phyloP scores from a whole-genome alignment of 2,329 filamentous ascomycete species.

The Dactylellina haptotyla region DNA sequence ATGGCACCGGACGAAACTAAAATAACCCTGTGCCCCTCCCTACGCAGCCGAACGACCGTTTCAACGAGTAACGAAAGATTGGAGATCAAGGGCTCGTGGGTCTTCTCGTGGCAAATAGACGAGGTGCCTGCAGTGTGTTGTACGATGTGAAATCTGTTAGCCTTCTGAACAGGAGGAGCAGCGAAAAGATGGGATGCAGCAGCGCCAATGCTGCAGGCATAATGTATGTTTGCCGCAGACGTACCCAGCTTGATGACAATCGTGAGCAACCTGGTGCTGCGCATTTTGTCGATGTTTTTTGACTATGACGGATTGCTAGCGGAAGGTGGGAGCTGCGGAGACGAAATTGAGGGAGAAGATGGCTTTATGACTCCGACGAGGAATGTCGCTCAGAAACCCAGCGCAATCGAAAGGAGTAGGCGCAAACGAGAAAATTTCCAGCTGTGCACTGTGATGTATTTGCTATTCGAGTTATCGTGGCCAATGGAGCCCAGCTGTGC shows the following conservation, averaged over 20 bases:
- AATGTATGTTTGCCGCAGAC: too few relatives aligned
- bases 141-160: constrained; percentile 23
- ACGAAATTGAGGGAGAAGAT: background rate
- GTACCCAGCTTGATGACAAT: constrained; percentile 89
- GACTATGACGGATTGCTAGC: background rate
- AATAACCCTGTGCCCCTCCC: constrained; percentile 92
- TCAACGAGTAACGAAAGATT: constrained; percentile 93
- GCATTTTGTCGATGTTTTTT: constrained; percentile 12
- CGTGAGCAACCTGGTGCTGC: constrained; percentile 65
- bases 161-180: background rate
- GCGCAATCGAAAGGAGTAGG: constrained; percentile 9
- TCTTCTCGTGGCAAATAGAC: constrained; percentile 97
- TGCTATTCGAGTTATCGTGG: background rate
- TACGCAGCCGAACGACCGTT: constrained; percentile 84
- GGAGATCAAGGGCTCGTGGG: constrained; percentile 90
- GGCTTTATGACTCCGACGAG: background rate
- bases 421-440: background rate
- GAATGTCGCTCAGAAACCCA: background rate
- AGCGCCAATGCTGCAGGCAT: constrained; percentile 11
- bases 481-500: background rate
- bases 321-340: background rate
- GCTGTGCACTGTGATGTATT: too few relatives aligned
- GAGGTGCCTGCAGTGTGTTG: constrained; percentile 76
- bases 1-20: constrained; percentile 98
- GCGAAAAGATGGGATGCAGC: background rate